These are phyloP conservation scores for Sarocladium brachiariae DNA, from an alignment of 2,329 filamentous ascomycete genomes.

Conservation along the genomic window DNA sequence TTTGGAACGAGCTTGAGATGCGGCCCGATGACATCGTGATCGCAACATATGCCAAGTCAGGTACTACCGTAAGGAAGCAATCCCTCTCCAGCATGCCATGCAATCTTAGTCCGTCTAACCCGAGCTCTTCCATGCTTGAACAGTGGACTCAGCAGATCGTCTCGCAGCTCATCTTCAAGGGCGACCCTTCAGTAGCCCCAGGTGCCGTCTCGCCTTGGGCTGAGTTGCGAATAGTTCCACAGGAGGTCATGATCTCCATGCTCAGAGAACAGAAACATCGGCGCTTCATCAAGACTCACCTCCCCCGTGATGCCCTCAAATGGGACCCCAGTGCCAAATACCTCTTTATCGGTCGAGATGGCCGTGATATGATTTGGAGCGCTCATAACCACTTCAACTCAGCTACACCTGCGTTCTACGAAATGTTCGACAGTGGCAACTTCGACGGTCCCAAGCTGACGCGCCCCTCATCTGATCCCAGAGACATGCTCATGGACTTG, in stretches of 20 bases:
- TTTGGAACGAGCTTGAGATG: conserved; percentile 11
- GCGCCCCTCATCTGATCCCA: conserved; percentile 6
- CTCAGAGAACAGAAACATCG: conserved; percentile 8
- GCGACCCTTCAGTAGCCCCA: conserved; percentile 28
- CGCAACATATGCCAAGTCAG: conserved; percentile 9
- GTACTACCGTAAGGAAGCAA: conserved; percentile 9
- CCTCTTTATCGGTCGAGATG: conserved; percentile 12
- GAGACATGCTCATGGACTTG: conserved; percentile 7
- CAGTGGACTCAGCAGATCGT: conserved; percentile 14
- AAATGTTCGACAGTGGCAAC: conserved; percentile 2
- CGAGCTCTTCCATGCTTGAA: not conserved
- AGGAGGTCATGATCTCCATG: conserved; percentile 1
- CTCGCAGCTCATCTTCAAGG: conserved; percentile 27
- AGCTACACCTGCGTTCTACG: conserved; percentile 6
- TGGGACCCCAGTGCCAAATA: conserved; percentile 11
- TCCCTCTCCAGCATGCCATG: not conserved
- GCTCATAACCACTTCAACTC: conserved; percentile 9
- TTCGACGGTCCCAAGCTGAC: conserved; percentile 6
- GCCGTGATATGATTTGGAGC: conserved; percentile 12
- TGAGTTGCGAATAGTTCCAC: conserved; percentile 8
- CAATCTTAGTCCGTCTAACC: not conserved
- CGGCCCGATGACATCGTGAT: conserved; percentile 12
- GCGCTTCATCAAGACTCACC: conserved; percentile 12
- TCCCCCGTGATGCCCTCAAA: conserved; percentile 9
- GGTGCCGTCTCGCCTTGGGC: conserved; percentile 10